A percentile compares a stretch with the other conserved stretches of the same genome.
Conservation (phyloP, 129 eudicot genomes). For the Logfia minima region DNA sequence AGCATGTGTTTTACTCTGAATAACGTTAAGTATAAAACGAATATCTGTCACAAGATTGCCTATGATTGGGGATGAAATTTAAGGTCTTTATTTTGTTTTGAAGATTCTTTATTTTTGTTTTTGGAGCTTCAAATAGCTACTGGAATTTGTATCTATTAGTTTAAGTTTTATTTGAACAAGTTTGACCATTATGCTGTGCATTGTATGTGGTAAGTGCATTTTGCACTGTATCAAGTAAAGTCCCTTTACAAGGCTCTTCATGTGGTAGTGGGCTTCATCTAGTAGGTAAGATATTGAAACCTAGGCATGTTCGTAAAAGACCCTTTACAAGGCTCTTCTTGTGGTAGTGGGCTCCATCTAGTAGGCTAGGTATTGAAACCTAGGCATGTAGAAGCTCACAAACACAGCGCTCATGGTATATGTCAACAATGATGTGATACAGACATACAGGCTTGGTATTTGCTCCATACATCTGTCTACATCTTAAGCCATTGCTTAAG, state of each 20-base stretch:
- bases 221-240: not conserved
- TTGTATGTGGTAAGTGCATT: not conserved
- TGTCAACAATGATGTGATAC: not conserved
- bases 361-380: not conserved
- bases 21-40: not conserved
- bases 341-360: not conserved
- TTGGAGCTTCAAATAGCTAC: not conserved
- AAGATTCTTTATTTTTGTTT: not conserved
- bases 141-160: not conserved
- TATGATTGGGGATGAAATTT: not conserved
- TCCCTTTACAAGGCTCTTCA: not conserved
- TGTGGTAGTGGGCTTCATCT: too few species aligned
- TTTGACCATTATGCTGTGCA: not conserved
- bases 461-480: not conserved
- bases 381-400: not conserved
- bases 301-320: too few species aligned
- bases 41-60: not conserved
- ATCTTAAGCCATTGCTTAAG: not conserved
- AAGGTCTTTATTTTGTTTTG: not conserved
- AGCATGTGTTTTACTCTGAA: not conserved
- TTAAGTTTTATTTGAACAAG: not conserved
- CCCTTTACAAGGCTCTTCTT: too few species aligned
- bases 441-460: not conserved
- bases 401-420: not conserved
- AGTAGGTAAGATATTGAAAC: too few species aligned